Conservation (phyloP, 2,329 filamentous ascomycete genomes). For the Zasmidium angulare region DNA sequence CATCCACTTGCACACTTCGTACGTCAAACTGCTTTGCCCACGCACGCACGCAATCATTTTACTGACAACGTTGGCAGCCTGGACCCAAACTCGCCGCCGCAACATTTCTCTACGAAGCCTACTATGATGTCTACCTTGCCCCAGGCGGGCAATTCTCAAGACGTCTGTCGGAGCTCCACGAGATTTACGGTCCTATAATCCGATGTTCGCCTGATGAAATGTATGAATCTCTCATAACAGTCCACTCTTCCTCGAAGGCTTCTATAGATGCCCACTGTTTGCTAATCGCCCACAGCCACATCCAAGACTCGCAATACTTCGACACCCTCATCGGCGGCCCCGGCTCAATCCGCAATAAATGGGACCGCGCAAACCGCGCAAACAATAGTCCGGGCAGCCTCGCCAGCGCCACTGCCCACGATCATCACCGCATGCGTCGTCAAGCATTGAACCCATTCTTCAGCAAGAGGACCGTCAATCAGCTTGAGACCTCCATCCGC, state of each 20-base stretch:
- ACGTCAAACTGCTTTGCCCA: no score
- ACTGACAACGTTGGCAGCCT: no score
- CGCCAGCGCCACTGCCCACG: slow-evolving; percentile 2
- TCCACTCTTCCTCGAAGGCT: no score
- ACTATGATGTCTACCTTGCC: slow-evolving; percentile 9
- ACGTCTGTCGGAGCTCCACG: slow-evolving; percentile 7
- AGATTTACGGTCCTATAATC: slow-evolving; percentile 11
- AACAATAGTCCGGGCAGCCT: slow-evolving; percentile 5
- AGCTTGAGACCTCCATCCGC: slow-evolving; percentile 2
- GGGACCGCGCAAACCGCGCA: slow-evolving; percentile 6
- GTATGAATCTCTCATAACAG: no score
- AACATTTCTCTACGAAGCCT: slow-evolving; percentile 22
- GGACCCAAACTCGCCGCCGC: slow-evolving; percentile 37
- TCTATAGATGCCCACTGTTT: no score
- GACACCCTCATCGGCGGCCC: slow-evolving; percentile 8
- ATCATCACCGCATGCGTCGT: slow-evolving; percentile 3
- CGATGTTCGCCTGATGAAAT: slow-evolving; percentile 10
- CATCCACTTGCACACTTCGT: slow-evolving; percentile 34
- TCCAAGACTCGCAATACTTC: slow-evolving; percentile 10
- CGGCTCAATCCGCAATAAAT: slow-evolving; percentile 4
- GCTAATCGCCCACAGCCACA: no score
- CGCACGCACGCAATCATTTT: no score
- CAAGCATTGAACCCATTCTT: slow-evolving; percentile 11
- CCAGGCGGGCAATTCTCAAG: slow-evolving; percentile 7
- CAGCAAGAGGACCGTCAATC: slow-evolving; percentile 5